These are phyloP conservation scores for Fusarium sp. DNA, from an alignment of 2,329 filamentous ascomycete species.

Conservation along the genomic window DNA sequence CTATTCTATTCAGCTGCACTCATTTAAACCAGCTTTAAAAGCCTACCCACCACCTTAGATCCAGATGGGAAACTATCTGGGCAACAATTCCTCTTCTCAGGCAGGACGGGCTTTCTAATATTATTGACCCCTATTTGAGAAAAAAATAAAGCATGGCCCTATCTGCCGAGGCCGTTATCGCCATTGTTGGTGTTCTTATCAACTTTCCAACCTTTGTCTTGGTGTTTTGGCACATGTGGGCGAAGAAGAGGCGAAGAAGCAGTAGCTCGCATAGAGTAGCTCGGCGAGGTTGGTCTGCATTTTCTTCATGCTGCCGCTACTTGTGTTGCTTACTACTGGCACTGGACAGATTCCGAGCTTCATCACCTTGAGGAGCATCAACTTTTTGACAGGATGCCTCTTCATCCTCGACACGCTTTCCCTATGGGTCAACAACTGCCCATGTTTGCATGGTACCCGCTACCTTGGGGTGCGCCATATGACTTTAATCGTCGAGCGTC, in stretches of 20 bases:
- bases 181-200: neutral
- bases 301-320: fast-evolving
- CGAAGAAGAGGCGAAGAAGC: neutral
- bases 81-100: too few species aligned
- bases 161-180: conserved; percentile 8
- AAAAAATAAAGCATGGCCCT: too few species aligned
- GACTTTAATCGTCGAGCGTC: neutral
- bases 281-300: neutral
- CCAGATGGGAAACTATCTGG: too few species aligned
- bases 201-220: conserved; percentile 8
- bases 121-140: too few species aligned
- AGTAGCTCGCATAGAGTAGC: neutral
- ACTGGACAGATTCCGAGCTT: neutral
- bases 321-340: neutral
- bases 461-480: neutral
- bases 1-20: too few species aligned
- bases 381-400: neutral
- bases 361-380: neutral
- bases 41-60: too few species aligned
- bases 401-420: neutral
- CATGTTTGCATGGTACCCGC: neutral
- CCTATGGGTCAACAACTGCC: neutral
- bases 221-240: conserved; percentile 6
- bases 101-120: too few species aligned
- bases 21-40: too few species aligned